A percentile compares a stretch with the other conserved stretches of the same genome.
Conservation (phyloP, 805 yeast genomes). For the Isabelozyma pseudorhagii region DNA sequence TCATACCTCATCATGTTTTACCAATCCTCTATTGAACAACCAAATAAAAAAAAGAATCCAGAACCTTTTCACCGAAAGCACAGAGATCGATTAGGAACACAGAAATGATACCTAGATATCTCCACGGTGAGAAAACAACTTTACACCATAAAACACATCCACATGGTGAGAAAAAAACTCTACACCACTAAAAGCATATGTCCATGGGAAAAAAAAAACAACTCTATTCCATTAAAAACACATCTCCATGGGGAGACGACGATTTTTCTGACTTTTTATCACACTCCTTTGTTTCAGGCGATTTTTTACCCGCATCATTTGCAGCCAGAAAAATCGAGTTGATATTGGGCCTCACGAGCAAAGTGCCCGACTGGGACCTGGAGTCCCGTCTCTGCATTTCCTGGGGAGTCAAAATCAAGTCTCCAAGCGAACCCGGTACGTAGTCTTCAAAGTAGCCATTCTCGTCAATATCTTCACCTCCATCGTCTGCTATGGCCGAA, state of each 20-base stretch:
- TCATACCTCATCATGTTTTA: too few relatives aligned
- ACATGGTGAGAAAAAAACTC: constrained; percentile 11
- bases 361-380: constrained; percentile 47
- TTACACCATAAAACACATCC: constrained; percentile 24
- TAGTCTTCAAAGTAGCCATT: constrained; percentile 54
- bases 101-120: too few relatives aligned
- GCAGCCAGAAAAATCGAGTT: constrained; percentile 5
- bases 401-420: constrained; percentile 71
- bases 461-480: constrained; percentile 15
- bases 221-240: constrained; percentile 36
- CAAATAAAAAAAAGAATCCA: too few relatives aligned
- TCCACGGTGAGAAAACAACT: too few relatives aligned
- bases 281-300: constrained; percentile 2
- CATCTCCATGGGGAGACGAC: constrained; percentile 22
- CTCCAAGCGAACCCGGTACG: constrained; percentile 79
- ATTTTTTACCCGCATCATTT: constrained; percentile 3
- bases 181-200: constrained; percentile 41
- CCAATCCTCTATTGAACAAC: too few relatives aligned
- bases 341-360: constrained; percentile 32
- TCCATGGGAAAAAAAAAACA: constrained; percentile 12
- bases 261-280: neutral
- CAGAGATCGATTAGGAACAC: too few relatives aligned
- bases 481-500: constrained; percentile 37
- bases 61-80: too few relatives aligned
- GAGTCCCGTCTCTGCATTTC: constrained; percentile 70